Percentiles rank a stretch among this genome's conserved stretches.
Conservation (phyloP, 345 rosid species). For the Triadica sebifera region DNA sequence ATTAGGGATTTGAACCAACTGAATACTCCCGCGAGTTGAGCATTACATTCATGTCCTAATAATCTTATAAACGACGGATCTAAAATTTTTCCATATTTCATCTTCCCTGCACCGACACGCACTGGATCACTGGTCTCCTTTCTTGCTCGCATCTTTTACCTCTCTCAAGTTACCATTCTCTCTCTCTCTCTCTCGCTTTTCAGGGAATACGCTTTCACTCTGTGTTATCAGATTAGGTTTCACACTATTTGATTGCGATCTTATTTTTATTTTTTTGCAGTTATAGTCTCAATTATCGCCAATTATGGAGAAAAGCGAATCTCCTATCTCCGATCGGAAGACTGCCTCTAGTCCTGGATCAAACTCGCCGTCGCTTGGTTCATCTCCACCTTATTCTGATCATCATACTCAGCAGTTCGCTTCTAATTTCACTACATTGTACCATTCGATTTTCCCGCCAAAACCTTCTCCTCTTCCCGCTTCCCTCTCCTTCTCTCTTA, state of each 20-base stretch:
- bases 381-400: conserved; percentile 35
- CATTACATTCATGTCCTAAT: too few relatives aligned
- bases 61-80: background rate
- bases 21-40: background rate
- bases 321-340: conserved; percentile 15
- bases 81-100: background rate
- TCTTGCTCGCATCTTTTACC: too few relatives aligned
- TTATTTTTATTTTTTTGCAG: background rate
- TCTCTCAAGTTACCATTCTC: too few relatives aligned
- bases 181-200: background rate
- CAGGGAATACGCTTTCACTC: too few relatives aligned
- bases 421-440: conserved; percentile 50
- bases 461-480: conserved; percentile 38
- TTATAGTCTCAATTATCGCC: background rate
- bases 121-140: too few relatives aligned
- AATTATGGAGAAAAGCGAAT: background rate
- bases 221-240: background rate
- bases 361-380: conserved; percentile 16
- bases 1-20: background rate
- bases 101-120: too few relatives aligned
- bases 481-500: conserved; percentile 46
- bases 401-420: conserved; percentile 40
- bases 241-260: background rate
- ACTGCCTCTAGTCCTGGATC: conserved; percentile 24
- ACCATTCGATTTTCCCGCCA: conserved; percentile 67